Percentiles rank a stretch among this genome's conserved stretches.
Conservation (phyloP, 2,329 filamentous ascomycete species). For the Cyphellophora europaea region DNA sequence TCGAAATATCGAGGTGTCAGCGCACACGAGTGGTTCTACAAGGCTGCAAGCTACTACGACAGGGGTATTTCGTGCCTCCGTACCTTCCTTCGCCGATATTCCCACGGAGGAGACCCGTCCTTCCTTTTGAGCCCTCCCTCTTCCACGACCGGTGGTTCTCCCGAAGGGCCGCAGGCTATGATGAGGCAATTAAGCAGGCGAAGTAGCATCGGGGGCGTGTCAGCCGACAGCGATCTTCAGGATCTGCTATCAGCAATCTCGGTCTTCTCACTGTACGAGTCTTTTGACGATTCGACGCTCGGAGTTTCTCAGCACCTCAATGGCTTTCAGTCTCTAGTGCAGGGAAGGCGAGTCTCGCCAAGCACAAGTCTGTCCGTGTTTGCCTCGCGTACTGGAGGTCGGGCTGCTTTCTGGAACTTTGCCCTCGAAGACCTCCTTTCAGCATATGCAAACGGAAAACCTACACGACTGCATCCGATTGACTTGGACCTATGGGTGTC, state of each 20-base stretch:
- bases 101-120: background rate
- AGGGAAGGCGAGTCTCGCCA: constrained; percentile 11
- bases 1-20: background rate
- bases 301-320: constrained; percentile 57
- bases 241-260: constrained; percentile 57
- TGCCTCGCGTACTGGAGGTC: background rate
- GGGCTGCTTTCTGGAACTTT: constrained; percentile 58
- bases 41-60: constrained; percentile 53
- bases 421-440: constrained; percentile 57
- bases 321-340: constrained; percentile 54
- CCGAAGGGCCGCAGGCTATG: background rate
- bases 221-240: constrained; percentile 39
- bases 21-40: constrained; percentile 41
- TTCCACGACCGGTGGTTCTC: background rate
- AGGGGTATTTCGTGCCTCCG: constrained; percentile 43
- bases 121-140: background rate
- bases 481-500: constrained; percentile 56
- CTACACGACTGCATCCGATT: constrained; percentile 52
- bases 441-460: constrained; percentile 53
- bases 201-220: constrained; percentile 5
- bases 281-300: constrained; percentile 53
- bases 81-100: constrained; percentile 25
- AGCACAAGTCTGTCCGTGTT: constrained; percentile 22
- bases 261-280: constrained; percentile 59
- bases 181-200: constrained; percentile 2